Percentiles rank a stretch among this genome's conserved stretches.
Conservation (phyloP, 306 rosid genomes). For the Neltuma alba region DNA sequence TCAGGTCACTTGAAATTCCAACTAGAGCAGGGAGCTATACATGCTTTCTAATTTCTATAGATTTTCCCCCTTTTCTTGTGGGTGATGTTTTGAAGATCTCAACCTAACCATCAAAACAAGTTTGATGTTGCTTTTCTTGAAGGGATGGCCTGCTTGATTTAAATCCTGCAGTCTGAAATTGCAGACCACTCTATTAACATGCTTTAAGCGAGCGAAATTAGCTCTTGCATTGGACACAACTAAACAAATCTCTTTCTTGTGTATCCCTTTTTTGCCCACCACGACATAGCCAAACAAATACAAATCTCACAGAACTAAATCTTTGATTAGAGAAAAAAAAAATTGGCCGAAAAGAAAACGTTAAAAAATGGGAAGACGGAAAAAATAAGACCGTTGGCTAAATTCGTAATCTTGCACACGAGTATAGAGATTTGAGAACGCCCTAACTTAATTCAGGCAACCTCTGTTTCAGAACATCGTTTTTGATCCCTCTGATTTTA, state of each 20-base stretch:
- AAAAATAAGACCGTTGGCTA: too few species aligned
- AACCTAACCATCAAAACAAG: slow-evolving; percentile 1
- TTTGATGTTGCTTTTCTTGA: slow-evolving; percentile 6
- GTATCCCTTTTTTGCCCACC: too few species aligned
- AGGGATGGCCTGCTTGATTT: background rate
- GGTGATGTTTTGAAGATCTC: background rate
- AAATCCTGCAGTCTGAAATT: background rate
- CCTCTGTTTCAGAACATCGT: too few species aligned
- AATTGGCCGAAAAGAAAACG: too few species aligned
- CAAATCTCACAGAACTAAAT: too few species aligned
- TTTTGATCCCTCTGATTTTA: too few species aligned
- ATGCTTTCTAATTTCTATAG: background rate
- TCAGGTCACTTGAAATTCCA: background rate
- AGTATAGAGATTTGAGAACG: too few species aligned
- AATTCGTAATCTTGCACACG: too few species aligned
- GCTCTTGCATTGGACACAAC: background rate
- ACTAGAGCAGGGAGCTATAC: background rate
- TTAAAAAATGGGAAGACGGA: too few species aligned
- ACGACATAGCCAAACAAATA: too few species aligned
- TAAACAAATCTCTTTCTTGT: background rate
- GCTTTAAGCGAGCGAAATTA: background rate
- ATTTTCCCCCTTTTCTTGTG: background rate
- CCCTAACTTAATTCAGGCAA: too few species aligned
- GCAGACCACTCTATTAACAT: background rate
- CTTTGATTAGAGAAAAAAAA: too few species aligned